Evolutionary conservation across 345 rosid species (phyloP), one percentile per base, ranked within the genome.

Genomic region (Populus euphratica): DNA sequence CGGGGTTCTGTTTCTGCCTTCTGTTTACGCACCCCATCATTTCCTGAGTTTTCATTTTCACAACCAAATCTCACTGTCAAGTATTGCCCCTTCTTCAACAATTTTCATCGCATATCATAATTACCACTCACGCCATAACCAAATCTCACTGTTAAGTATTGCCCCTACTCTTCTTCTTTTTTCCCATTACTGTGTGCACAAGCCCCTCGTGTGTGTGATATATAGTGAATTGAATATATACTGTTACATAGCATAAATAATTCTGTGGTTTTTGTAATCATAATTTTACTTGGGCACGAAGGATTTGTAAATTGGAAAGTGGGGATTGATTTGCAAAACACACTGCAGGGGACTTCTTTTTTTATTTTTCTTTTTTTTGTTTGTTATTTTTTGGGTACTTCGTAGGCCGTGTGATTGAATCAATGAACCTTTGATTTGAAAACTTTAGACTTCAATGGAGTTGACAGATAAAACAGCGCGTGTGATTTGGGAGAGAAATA

Each of bases 1-100:
- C 36, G 66, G 80, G 74, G 76, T 68, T 75, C 31, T 80, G 74
- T 31, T 61, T 49, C 29, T 81, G 78, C 75, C 76, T 64, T 35
- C 83, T 75, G 76, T 78, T 78, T 61, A 66, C 59, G 73, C 41
- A 67, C 61, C 61, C 25, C 84, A 76, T 35, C 66, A 59, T 81
- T 68, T 69, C 74, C 85, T 80, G 64, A 76, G 23, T 67, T 16
- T 56, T 68, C 54, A 39, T 1, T 5, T 52, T 43, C 62, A 16
- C 4, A n/a, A 11, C 8, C 3, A 35, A 59, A 23, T 47, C 47
- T 9, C 68, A 36, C 41, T 12, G 27, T 21, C 31, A 29, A 4
- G 36, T 33, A 33, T 33, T 33, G 2, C 72, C 18, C 11, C 10
- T n/a, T 14, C 23, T 25, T 36, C 25, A 5, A 10, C 29, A 10